These are phyloP conservation scores for Vitis hybrid DNA, from an alignment of 177 flowering plant species.

Conservation along the genomic window DNA sequence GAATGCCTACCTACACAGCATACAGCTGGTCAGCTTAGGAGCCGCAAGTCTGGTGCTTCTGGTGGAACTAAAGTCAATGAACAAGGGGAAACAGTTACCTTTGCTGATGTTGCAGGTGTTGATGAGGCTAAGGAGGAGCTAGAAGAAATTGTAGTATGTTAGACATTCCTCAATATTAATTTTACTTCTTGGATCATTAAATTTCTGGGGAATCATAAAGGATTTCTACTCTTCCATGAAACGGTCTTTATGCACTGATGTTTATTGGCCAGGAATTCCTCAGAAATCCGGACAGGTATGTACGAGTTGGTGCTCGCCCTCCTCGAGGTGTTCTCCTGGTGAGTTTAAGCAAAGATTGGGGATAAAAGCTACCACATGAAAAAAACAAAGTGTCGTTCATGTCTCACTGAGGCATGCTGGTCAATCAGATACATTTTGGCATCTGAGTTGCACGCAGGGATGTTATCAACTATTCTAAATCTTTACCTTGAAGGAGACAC, in stretches of 20 bases:
- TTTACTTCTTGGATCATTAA: neutral
- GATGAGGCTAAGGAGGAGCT: conserved; percentile 99
- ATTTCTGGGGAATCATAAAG: neutral
- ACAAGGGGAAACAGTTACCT: conserved; percentile 77
- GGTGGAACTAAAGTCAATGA: conserved; percentile 76
- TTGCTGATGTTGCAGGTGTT: conserved; percentile 99
- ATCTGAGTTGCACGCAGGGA: neutral
- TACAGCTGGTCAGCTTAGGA: conserved; percentile 86
- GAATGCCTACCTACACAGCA: conserved; percentile 40
- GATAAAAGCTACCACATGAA: neutral
- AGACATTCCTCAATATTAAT: neutral
- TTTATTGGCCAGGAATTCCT: conserved; percentile 79
- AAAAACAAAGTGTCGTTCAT: neutral
- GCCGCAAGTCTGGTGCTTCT: conserved; percentile 72
- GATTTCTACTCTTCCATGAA: conserved; percentile 8
- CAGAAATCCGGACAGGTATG: conserved; percentile 84
- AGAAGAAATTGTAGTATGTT: conserved; percentile 96
- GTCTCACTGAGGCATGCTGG: neutral
- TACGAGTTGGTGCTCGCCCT: conserved; percentile 94
- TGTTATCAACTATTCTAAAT: neutral
- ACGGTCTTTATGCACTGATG: conserved; percentile 20
- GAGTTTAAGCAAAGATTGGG: conserved; percentile 31
- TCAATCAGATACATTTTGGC: too few relatives aligned
- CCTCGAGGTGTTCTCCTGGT: conserved; percentile 99
- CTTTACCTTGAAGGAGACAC: neutral